Evolutionary conservation across 371 early-diverging fungal genomes (phyloP), one percentile per base, ranked within the genome.

Genomic region (Capniomyces stellatus): DNA sequence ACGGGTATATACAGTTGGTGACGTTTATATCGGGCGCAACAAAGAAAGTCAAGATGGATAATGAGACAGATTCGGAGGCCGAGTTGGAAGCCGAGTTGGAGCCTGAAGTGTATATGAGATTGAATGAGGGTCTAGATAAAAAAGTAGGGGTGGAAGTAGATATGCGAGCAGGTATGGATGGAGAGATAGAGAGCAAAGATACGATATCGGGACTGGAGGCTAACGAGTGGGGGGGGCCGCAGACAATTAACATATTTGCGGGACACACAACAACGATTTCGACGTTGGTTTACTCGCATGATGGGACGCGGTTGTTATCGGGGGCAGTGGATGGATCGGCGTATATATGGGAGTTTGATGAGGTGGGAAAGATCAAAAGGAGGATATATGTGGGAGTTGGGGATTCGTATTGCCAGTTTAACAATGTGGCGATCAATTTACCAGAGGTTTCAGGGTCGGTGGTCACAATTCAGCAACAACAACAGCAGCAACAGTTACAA

Each of bases 261-360:
- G 87, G 83, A 0, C 89, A 87, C 59, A 70, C 66, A 44, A 80
- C 75, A 2, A 75, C 73, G 57, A 78, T 89, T n/a, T 81, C 78
- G 0, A 84, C 83, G 64, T 58, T 89, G 35, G 74, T 73, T n/a
- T 89, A 80, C 57, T 79, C 80, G 57, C 74, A 78, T 61, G 67
- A 69, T 29, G 89, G 87, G 21, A 73, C 78, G 28, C 75, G 75
- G 56, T 64, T 91, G 0, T 58, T 84, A 22, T 78, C 87, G 28
- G 88, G 85, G 28, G 76, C 79, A 41, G 70, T 59, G 12, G 82
- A 79, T 55, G 78, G 82, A 3, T 74, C 72, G 2, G 71, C 69
- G 10, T 71, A 63, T 54, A 64, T 80, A 3, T 79, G 74, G 75
- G 63, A 63, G n/a, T 74, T 73, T 49, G 59, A 62, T 23, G 55